Evolutionary conservation across 306 rosid species (phyloP).

Genomic region (Vicia faba): DNA sequence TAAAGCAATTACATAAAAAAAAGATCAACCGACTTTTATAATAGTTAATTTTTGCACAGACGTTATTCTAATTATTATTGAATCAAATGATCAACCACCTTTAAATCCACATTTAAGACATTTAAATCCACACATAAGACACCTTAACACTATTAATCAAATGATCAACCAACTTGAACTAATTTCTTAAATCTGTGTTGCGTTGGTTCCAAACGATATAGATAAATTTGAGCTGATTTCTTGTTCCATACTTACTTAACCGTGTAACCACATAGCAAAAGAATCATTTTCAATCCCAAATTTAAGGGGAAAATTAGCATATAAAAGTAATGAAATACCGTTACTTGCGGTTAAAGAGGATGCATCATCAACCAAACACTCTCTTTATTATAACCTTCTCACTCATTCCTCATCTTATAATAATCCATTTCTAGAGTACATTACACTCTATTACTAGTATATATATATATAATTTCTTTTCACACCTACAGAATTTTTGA

Average conservation of each 20-base stretch:
- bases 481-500: too few species aligned
- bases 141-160: too few species aligned
- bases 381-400: constrained; percentile 27
- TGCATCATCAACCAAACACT: constrained; percentile 17
- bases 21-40: too few species aligned
- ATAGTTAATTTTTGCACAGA: too few species aligned
- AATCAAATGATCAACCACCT: too few species aligned
- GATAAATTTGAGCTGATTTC: constrained; percentile 24
- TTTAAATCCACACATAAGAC: too few species aligned
- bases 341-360: constrained; percentile 44
- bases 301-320: constrained; percentile 40
- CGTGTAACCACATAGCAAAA: constrained; percentile 14
- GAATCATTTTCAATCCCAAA: constrained; percentile 42
- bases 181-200: constrained; percentile 1
- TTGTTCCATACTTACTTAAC: constrained; percentile 37
- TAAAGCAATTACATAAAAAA: too few species aligned
- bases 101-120: too few species aligned
- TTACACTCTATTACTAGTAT: neutral
- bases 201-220: neutral
- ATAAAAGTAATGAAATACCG: constrained; percentile 34
- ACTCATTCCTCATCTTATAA: constrained; percentile 10
- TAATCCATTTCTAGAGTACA: neutral
- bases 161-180: neutral
- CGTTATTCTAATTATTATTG: too few species aligned
- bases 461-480: too few species aligned